Evolutionary conservation across 129 eudicot species (phyloP).

Genomic region (Kitagawia praeruptora): DNA sequence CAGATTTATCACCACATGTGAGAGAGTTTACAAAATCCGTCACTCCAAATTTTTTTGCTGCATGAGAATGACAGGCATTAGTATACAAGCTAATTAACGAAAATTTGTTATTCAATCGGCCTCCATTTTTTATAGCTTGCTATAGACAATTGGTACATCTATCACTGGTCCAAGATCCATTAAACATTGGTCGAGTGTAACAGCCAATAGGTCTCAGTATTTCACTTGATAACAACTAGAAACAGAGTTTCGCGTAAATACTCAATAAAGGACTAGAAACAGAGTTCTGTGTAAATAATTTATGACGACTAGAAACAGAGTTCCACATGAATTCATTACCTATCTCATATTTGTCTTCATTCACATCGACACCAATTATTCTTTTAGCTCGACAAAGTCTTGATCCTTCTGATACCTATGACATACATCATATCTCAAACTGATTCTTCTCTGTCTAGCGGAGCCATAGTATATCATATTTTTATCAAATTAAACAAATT

Average conservation of each 20-base stretch:
- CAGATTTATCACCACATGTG: constrained; percentile 32
- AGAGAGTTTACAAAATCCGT: constrained; percentile 48
- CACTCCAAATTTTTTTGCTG: constrained; percentile 56
- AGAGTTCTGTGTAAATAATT: background rate
- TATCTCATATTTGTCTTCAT: constrained; percentile 44
- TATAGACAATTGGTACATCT: background rate
- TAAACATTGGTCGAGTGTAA: background rate
- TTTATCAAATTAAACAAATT: background rate
- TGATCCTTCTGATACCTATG: constrained; percentile 69
- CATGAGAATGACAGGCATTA: background rate
- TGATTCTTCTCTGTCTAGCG: background rate
- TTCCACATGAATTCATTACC: constrained; percentile 20
- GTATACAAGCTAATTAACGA: background rate
- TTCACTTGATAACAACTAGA: background rate
- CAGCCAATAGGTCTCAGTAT: background rate
- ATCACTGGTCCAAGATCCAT: background rate
- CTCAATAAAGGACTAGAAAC: no score
- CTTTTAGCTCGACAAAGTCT: constrained; percentile 48
- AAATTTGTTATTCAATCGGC: background rate
- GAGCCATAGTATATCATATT: background rate
- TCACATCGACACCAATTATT: constrained; percentile 63
- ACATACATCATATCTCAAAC: constrained; percentile 1
- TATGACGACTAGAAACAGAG: background rate
- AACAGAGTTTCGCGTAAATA: background rate
- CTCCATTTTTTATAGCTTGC: background rate